These are phyloP conservation scores for Nannochloropsis gaditana DNA, from an alignment of 108 stramenopile genomes.

Conservation along the genomic window DNA sequence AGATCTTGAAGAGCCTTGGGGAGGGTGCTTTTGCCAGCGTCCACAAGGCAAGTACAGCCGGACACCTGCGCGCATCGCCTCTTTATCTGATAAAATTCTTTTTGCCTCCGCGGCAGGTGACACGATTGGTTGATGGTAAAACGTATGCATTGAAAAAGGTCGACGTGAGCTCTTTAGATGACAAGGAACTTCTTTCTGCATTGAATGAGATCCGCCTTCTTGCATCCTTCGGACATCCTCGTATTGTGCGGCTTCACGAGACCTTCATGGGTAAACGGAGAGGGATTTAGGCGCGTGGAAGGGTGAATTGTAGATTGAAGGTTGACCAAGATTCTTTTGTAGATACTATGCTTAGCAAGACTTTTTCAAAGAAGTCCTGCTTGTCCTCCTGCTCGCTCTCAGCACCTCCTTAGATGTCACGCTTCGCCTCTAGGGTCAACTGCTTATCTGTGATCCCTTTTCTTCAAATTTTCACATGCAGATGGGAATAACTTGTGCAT, in stretches of 20 bases:
- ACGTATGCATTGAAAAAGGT: conserved; percentile 35
- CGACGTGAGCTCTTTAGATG: conserved; percentile 24
- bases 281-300: neutral
- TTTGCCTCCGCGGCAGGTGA: neutral
- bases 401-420: neutral
- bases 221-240: conserved; percentile 31
- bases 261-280: conserved; percentile 28
- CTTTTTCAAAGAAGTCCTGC: neutral
- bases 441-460: neutral
- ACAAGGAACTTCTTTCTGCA: conserved; percentile 30
- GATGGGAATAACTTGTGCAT: conserved; percentile 37
- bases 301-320: neutral
- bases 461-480: neutral
- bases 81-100: neutral
- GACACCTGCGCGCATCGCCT: neutral
- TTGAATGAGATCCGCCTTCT: conserved; percentile 40
- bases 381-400: neutral
- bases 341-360: neutral
- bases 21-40: conserved; percentile 39
- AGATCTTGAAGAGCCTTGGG: conserved; percentile 30
- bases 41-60: conserved; percentile 32
- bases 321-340: neutral
- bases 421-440: neutral
- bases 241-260: conserved; percentile 36
- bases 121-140: conserved; percentile 26